Percentiles rank a stretch among this genome's conserved stretches.
Evolutionary conservation across 257 asterid species (phyloP).

Genomic region (Osmanthus fragrans): DNA sequence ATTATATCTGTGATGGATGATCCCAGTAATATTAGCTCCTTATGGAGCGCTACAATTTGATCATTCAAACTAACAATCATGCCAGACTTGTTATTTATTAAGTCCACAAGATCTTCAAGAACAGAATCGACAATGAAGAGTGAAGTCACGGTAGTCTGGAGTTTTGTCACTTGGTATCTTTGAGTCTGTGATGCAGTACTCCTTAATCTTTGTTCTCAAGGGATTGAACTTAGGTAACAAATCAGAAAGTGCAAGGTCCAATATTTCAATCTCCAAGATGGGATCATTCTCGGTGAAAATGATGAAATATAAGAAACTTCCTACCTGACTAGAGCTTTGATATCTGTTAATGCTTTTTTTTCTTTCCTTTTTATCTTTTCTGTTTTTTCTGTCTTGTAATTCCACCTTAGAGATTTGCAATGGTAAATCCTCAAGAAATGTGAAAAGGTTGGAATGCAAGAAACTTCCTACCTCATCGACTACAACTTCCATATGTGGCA

Average conservation of each 20-base stretch:
- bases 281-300: too few relatives aligned
- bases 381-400: too few relatives aligned
- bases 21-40: not conserved
- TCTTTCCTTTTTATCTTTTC: too few relatives aligned
- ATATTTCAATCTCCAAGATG: too few relatives aligned
- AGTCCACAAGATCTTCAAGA: not conserved
- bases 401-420: not conserved
- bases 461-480: not conserved
- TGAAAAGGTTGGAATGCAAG: not conserved
- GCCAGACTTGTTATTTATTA: not conserved
- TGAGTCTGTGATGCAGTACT: not conserved
- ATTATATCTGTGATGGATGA: not conserved
- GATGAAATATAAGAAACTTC: not conserved
- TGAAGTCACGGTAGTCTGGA: not conserved
- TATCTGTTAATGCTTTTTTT: not conserved
- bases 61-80: not conserved
- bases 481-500: not conserved
- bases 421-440: not conserved
- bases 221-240: not conserved
- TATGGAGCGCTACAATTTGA: not conserved
- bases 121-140: not conserved
- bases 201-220: not conserved
- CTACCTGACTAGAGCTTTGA: not conserved
- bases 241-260: not conserved
- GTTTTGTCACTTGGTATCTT: not conserved